Percentiles rank a stretch among this genome's conserved stretches.
phyloP scores from a whole-genome alignment of 2,329 filamentous ascomycete genomes.

The Botrytis deweyae region DNA sequence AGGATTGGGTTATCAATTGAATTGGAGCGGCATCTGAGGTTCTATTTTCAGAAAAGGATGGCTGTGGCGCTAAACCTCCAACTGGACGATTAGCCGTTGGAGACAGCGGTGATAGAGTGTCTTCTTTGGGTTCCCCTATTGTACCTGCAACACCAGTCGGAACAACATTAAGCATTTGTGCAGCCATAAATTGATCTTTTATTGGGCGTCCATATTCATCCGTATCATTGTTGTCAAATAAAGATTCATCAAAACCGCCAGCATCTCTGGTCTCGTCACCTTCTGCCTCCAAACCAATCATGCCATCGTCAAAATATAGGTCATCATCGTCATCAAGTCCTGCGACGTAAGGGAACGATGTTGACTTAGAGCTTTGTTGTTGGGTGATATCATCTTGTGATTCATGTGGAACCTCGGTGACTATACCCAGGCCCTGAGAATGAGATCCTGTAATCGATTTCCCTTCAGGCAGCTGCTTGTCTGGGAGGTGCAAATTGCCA shows the following conservation, averaged over 20 bases:
- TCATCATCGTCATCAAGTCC: slow-evolving; percentile 32
- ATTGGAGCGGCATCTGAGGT: neutral
- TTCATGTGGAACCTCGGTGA: slow-evolving; percentile 21
- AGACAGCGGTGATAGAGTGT: neutral
- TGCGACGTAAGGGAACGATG: slow-evolving; percentile 24
- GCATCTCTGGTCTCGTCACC: slow-evolving; percentile 47
- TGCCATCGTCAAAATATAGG: slow-evolving; percentile 69
- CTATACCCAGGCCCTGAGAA: slow-evolving; percentile 31
- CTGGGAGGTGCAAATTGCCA: slow-evolving; percentile 13
- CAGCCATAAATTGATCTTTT: slow-evolving; percentile 43
- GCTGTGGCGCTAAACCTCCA: slow-evolving; percentile 30
- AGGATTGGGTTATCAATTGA: slow-evolving; percentile 35
- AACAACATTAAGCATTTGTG: slow-evolving; percentile 27
- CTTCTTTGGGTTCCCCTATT: neutral
- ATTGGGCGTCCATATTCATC: slow-evolving; percentile 59
- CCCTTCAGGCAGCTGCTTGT: slow-evolving; percentile 1
- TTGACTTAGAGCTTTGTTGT: neutral
- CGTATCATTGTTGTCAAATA: slow-evolving; percentile 69
- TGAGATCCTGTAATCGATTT: neutral
- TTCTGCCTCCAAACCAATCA: slow-evolving; percentile 55
- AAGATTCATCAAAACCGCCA: slow-evolving; percentile 66
- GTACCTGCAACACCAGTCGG: slow-evolving; percentile 24
- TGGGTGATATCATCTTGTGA: slow-evolving; percentile 8
- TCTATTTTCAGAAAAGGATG: slow-evolving; percentile 29
- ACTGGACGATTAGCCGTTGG: neutral